Percentiles rank a stretch among this genome's conserved stretches.
Conservation (phyloP, 805 yeast genomes). For the Teunomyces cretensis region DNA sequence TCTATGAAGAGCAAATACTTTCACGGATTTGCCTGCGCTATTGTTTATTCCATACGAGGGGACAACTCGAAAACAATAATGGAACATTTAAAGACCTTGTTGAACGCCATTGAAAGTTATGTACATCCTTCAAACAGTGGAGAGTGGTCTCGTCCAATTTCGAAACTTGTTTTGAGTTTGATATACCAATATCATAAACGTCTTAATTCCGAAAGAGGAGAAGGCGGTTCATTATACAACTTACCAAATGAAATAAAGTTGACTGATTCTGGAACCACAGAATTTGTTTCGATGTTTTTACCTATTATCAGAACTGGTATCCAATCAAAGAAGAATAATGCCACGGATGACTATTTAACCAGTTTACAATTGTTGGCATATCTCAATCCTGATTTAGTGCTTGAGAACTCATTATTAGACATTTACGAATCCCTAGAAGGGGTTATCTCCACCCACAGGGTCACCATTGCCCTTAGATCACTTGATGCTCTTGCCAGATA, state of each 20-base stretch:
- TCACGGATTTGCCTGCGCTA: slow-evolving; percentile 43
- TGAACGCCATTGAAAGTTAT: slow-evolving; percentile 75
- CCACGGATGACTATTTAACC: slow-evolving; percentile 57
- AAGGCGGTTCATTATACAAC: slow-evolving; percentile 22
- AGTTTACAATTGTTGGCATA: slow-evolving; percentile 64
- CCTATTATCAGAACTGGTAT: slow-evolving; percentile 66
- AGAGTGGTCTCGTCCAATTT: slow-evolving; percentile 73
- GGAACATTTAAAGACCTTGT: slow-evolving; percentile 50
- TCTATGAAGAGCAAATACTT: slow-evolving; percentile 40
- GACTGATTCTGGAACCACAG: slow-evolving; percentile 29
- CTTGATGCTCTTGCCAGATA: slow-evolving; percentile 65
- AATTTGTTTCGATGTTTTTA: slow-evolving; percentile 52
- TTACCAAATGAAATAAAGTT: slow-evolving; percentile 35
- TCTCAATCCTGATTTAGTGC: slow-evolving; percentile 53
- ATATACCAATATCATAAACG: slow-evolving; percentile 62
- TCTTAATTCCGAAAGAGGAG: slow-evolving; percentile 46
- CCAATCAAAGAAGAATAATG: slow-evolving; percentile 67
- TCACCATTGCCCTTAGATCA: slow-evolving; percentile 67
- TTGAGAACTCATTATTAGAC: slow-evolving; percentile 61
- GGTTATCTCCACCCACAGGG: slow-evolving; percentile 76
- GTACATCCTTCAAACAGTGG: slow-evolving; percentile 94
- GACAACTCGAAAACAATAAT: slow-evolving; percentile 44
- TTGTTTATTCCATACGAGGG: slow-evolving; percentile 65
- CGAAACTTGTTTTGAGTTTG: slow-evolving; percentile 62
- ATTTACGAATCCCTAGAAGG: slow-evolving; percentile 74